Base-by-base conservation (phyloP, 179 eudicot genomes). In the Drosera spatulata region DNA sequence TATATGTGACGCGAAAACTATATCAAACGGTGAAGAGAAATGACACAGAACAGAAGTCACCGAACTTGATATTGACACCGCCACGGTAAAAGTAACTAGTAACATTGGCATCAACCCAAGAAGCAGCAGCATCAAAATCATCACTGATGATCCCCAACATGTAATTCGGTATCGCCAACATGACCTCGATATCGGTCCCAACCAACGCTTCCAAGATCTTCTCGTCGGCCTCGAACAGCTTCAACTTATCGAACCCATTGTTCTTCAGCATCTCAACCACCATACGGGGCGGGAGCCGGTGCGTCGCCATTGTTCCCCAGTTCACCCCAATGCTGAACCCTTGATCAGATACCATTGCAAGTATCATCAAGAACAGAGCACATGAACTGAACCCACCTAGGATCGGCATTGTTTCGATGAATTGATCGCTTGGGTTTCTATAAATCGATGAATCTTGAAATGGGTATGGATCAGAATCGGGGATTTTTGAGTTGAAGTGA, bases 301-400 rank as follows among this genome's bases (percentile, higher is more conserved):
- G 93, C 8, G 77, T 78, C 5, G 95, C 78, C 95, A 86, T 81
- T 2, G 95, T 89, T 7, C 99, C 99, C 97, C 99, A 93, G 70
- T 93, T 93, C 69, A 93, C 91, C 15, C 99, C 99, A 41, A 89
- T 67, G 13, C 89, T 64, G 0, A 54, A 66, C 14, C 69, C 77
- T 7, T 10, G 56, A 22, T 22, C 33, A 8, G 65, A 62, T 12
- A 59, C 57, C 38, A n/a, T 58, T 50, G 59, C 47, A 40, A 54
- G 8, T 22, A 22, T 22, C 33, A 22, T 22, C 5, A 33, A 72
- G 8, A 46, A 42, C 50, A 53, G 42, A 42, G 53, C 14, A 22
- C 33, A 22, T 22, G 33, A 22, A 22, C 33, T 22, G 33, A 22
- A 22, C 33, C 33, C 33, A 22, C 33, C 33, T 22, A 22, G 33